Base-by-base conservation (phyloP, 805 yeast genomes). In the Candida oleophila region DNA sequence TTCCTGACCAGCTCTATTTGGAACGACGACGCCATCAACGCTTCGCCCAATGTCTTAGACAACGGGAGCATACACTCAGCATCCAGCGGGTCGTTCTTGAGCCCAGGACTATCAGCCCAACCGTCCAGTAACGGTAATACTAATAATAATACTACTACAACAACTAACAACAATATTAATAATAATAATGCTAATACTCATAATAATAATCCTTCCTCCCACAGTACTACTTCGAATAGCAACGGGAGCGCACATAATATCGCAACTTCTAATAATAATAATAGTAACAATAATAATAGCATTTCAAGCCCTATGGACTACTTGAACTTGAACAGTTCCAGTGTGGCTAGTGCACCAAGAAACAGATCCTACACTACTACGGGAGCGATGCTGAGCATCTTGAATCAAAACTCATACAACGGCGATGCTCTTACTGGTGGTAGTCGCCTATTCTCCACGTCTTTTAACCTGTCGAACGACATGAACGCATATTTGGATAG, bases 351-450 rank as follows among this genome's bases (percentile, higher is more conserved):
- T 16, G 39, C 38, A 20, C 30, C 45, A 41, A 66, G 80, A 60
- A 68, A 76, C 46, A 67, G 84, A 53, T 78, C 83, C 1, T 78
- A 77, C 54, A 78, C 83, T 3, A 72, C 82, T 9, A 72, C 71
- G n/a, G 71, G 66, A 8, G 62, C 66, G 12, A 50, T 60, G 21
- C 61, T 66, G 19, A 56, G 54, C 44, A 40, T 57, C 22, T 15
- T 38, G n/a, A 15, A 16, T 4, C 39, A 36, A 18, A 56, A 48
- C n/a, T 25, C 43, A 7, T 47, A 49, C 38, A 59, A 54, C 25
- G 28, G 52, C 3, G 42, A 42, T 16, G 22, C 14, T 16, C 18
- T 28, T 18, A 18, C 19, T 15, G 8, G 34, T 36, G 25, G 22
- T 42, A 30, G 18, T 33, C 21, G 21, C 38, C 5, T 18, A 55